Evolutionary conservation across 805 yeast genomes (phyloP).

Genomic region (Kazachstania africana): DNA sequence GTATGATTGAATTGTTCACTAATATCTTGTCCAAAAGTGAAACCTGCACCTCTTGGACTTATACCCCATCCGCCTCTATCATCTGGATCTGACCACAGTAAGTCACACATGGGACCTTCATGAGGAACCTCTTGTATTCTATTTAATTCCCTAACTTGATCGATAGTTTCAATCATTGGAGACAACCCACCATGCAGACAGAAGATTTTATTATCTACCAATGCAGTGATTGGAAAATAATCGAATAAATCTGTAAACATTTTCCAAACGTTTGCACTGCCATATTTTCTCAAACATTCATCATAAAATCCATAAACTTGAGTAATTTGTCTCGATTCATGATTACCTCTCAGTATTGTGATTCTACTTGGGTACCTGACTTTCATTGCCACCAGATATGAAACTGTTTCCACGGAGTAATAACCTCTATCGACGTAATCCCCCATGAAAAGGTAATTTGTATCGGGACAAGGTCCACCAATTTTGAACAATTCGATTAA

Average conservation of each 20-base stretch:
- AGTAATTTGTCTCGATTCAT: slow-evolving; percentile 90
- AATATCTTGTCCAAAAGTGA: slow-evolving; percentile 93
- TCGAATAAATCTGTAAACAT: slow-evolving; percentile 84
- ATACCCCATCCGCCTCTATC: slow-evolving; percentile 98
- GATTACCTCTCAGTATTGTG: slow-evolving; percentile 88
- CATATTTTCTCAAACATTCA: slow-evolving; percentile 88
- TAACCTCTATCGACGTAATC: slow-evolving; percentile 81
- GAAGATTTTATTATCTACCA: slow-evolving; percentile 81
- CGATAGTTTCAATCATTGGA: slow-evolving; percentile 88
- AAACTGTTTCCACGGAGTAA: slow-evolving; percentile 84
- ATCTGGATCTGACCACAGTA: slow-evolving; percentile 95
- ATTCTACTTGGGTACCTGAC: slow-evolving; percentile 85
- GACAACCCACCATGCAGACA: slow-evolving; percentile 93
- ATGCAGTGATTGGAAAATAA: slow-evolving; percentile 85
- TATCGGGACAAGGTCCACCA: slow-evolving; percentile 89
- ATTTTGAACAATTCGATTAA: slow-evolving; percentile 84
- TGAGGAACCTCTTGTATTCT: slow-evolving; percentile 95
- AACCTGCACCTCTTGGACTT: slow-evolving; percentile 97
- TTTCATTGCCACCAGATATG: slow-evolving; percentile 81
- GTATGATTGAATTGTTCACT: slow-evolving; percentile 89
- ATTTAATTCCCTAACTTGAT: slow-evolving; percentile 82
- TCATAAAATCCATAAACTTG: slow-evolving; percentile 95
- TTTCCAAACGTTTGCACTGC: slow-evolving; percentile 89
- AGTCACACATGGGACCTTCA: slow-evolving; percentile 96
- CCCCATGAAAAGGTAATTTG: slow-evolving; percentile 81